Base-by-base conservation (phyloP, 306 rosid genomes). In the Aeschynomene evenia region DNA sequence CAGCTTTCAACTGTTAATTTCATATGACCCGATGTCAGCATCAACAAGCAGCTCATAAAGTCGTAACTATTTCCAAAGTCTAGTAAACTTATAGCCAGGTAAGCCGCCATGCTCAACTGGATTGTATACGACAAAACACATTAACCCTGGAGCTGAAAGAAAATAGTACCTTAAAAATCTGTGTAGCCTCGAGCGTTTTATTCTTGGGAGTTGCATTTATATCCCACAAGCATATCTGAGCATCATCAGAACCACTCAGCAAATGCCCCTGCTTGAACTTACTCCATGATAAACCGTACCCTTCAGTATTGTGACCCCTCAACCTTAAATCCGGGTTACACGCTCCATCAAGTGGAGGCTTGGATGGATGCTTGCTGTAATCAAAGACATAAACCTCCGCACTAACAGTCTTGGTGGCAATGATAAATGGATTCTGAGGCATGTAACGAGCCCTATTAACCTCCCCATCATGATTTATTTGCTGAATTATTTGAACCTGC, bases 211-310 rank as follows among this genome's bases (percentile, higher is more conserved):
- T 82, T 0, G 80, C 88, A 75, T 89, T 95, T 56, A 91, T 87
- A 81, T 95, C 99, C 99, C 99, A 95, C 78, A 95, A 73, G 76
- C 99, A 95, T 78, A 95, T 95, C 73, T 95, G 99, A 43, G 99
- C 97, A 87, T 95, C 99, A 74, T 95, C 99, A 64, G 99, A 95
- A 54, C 99, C 99, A 70, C 99, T 95, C 59, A 95, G 83, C 63
- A 95, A 81, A 83, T 89, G 96, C 5, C 99, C 97, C 81, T 84
- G 75, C 79, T 95, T 95, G 76, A 95, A 95, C 76, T 79, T 91
- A 72, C 97, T 95, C 99, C 99, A 95, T 0, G 97, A 91, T 51
- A 95, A 80, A 34, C 99, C 99, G 83, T 95, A 95, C 1, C 97
- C 99, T 83, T 95, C 99, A 16, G 96, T 91, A 71, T 74, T 91